Evolutionary conservation across 768 basidiomycete species (phyloP).

Genomic region (Mycena indigotica): DNA sequence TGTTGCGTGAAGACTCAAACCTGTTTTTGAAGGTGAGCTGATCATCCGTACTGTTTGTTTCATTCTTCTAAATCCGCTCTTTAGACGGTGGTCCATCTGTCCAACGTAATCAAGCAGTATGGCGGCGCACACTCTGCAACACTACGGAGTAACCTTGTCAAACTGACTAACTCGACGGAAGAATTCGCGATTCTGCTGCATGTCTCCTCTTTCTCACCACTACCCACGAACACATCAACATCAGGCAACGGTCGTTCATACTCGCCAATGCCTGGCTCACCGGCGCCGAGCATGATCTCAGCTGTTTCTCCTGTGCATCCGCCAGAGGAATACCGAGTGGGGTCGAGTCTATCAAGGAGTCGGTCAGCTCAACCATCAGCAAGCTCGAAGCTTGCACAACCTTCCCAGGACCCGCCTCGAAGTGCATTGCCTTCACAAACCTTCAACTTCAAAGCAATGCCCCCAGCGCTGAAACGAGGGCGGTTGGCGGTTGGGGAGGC

Average conservation of each 20-base stretch:
- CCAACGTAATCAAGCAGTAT: conserved; percentile 69
- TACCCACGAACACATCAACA: conserved; percentile 36
- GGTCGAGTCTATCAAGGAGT: conserved; percentile 59
- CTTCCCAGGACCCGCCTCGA: conserved; percentile 47
- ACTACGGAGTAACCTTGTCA: conserved; percentile 71
- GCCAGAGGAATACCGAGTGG: conserved; percentile 53
- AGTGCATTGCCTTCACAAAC: conserved; percentile 56
- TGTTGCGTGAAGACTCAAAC: conserved; percentile 77
- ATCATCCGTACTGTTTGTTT: neutral
- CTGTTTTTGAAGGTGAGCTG: conserved; percentile 73
- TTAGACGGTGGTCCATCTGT: conserved; percentile 76
- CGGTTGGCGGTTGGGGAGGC: conserved; percentile 21
- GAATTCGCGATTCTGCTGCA: conserved; percentile 86
- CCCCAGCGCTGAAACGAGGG: conserved; percentile 32
- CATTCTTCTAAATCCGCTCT: neutral
- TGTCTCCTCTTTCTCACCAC: conserved; percentile 77
- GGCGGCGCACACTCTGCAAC: conserved; percentile 59
- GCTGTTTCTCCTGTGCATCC: conserved; percentile 15
- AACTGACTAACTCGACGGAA: conserved; percentile 81
- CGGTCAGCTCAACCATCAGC: conserved; percentile 55
- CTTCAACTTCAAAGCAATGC: conserved; percentile 46
- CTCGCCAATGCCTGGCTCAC: conserved; percentile 55
- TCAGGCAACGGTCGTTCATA: conserved; percentile 46
- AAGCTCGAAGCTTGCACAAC: conserved; percentile 39
- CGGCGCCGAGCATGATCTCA: conserved; percentile 27